Conservation (phyloP, 768 basidiomycete genomes). For the Dentipellis sp. region DNA sequence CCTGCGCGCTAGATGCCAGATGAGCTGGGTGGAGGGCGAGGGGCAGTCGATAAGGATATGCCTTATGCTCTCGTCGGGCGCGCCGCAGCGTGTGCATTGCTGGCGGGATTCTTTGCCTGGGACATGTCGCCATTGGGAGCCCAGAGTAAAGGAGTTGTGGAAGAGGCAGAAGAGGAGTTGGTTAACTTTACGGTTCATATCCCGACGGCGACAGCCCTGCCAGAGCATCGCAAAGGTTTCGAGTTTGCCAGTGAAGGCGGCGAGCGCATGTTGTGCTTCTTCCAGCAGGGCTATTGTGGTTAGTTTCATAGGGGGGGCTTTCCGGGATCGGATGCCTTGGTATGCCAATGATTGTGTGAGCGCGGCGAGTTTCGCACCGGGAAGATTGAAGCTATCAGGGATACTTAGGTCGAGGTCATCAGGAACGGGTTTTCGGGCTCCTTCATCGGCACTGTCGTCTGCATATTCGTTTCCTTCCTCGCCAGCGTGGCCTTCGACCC, state of each 20-base stretch:
- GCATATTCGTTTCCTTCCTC: conserved; percentile 7
- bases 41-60: neutral
- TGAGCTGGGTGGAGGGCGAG: no score
- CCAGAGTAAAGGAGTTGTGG: neutral
- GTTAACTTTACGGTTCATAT: no score
- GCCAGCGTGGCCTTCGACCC: conserved; percentile 12
- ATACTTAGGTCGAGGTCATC: neutral
- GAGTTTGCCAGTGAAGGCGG: neutral
- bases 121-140: neutral
- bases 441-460: neutral
- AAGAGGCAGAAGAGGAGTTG: neutral
- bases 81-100: neutral
- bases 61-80: neutral
- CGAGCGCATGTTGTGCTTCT: neutral
- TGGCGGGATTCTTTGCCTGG: neutral
- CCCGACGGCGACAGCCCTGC: neutral
- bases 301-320: neutral
- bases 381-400: neutral
- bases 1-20: neutral
- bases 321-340: neutral
- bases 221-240: neutral
- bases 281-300: neutral
- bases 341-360: neutral
- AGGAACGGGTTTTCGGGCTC: neutral
- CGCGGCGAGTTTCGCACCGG: neutral